Evolutionary conservation across 805 yeast species (phyloP), one percentile per base, ranked within the genome.

Genomic region (Metschnikowia gelsemii): DNA sequence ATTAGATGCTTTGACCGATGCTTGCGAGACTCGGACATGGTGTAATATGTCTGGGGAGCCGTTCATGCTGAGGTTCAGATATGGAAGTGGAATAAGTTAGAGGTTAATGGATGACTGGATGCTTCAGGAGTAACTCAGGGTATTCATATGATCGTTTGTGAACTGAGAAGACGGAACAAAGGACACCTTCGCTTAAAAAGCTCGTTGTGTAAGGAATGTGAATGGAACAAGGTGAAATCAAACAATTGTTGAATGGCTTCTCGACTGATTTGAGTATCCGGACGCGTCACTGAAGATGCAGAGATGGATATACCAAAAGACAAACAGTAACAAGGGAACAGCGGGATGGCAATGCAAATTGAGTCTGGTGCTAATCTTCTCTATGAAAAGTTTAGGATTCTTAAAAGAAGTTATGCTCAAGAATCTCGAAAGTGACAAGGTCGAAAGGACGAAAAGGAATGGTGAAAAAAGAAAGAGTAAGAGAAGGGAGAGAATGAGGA

Each of bases 1-100:
- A 50, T 71, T 62, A 20, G 70, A 50, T 4, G 79, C 70, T 46
- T 63, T 68, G 39, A 65, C 35, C 21, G 61, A 54, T 22, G 63
- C 55, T 40, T 64, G 59, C 38, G 58, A 46, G 35, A 63, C 49
- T 32, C 73, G 54, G 19, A 64, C 57, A 32, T 43, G 44, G 38
- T 49, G 52, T 43, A 49, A 50, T 24, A 35, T 25, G 40, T 46
- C 50, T 22, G 54, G 54, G 18, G 48, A 39, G 16, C 33, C 33
- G 44, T 35, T 45, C 51, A 49, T 49, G 40, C 16, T 35, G 14
- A 5, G 20, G 17, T 7, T 32, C 19, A 11, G 22, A 17, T 14
- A 29, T 33, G 28, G 19, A n/a, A 17, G 29, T 8, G 18, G 17
- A 8, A 22, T 33, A n/a, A 25, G 8, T 32, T 32, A 18, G 17